Conservation (phyloP, 192 early-diverging fungal species). For the Radiomyces spectabilis region DNA sequence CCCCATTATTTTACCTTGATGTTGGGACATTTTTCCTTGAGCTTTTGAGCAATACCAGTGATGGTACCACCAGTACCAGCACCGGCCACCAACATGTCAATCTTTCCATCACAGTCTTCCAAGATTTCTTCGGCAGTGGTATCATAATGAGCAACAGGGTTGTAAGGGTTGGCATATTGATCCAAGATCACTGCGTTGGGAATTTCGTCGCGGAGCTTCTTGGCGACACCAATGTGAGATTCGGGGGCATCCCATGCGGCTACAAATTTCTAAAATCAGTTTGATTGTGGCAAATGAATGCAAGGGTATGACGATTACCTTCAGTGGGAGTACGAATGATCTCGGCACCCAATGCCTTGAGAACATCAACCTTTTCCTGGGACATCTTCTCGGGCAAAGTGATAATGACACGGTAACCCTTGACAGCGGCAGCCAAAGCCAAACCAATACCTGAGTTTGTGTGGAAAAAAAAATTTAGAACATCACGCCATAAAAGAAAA, state of each 20-base stretch:
- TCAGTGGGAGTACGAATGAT: constrained; percentile 98
- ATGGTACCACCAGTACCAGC: constrained; percentile 98
- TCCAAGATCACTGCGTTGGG: constrained; percentile 94
- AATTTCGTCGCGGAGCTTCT: constrained; percentile 89
- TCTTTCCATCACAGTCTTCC: constrained; percentile 71
- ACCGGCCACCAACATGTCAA: constrained; percentile 94
- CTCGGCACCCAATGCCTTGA: constrained; percentile 96
- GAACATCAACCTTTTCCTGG: constrained; percentile 98
- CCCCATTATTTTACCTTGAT: constrained; percentile 40
- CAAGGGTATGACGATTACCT: too few relatives aligned
- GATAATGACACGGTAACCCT: constrained; percentile 97
- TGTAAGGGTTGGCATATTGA: constrained; percentile 96
- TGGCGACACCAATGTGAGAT: constrained; percentile 96
- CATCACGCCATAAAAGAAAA: not conserved
- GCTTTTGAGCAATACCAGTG: constrained; percentile 85
- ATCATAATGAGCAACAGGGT: constrained; percentile 97
- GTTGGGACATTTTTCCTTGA: constrained; percentile 91
- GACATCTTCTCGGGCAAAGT: constrained; percentile 99
- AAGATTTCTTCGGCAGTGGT: constrained; percentile 82
- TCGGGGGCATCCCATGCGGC: constrained; percentile 98
- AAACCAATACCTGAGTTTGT: constrained; percentile 70
- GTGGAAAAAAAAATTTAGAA: not conserved
- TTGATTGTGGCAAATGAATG: too few relatives aligned
- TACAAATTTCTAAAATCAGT: too few relatives aligned
- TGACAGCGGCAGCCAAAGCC: constrained; percentile 94